A percentile compares a stretch with the other conserved stretches of the same genome.
Evolutionary conservation across 148 eudicot species (phyloP).

Genomic region (Arbutus unedo): DNA sequence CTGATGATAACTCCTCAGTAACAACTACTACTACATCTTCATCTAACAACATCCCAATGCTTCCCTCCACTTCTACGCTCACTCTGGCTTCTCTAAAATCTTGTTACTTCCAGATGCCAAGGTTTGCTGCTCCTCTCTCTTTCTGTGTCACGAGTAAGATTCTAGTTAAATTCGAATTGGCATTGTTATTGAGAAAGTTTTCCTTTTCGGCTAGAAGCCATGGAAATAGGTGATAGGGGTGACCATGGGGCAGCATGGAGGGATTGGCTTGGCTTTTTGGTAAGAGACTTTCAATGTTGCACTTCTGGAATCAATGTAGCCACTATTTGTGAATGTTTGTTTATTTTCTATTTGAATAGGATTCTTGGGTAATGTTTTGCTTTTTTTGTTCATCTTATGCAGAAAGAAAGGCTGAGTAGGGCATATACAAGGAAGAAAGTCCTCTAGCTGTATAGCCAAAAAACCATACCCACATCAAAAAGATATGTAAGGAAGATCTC

Average conservation of each 20-base stretch:
- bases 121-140: constrained; percentile 24
- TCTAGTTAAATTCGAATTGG: neutral
- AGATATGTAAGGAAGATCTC: constrained; percentile 53
- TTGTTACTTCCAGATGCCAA: constrained; percentile 50
- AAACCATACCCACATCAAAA: constrained; percentile 36
- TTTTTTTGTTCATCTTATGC: constrained; percentile 8
- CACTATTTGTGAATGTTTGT: neutral
- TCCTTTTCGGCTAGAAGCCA: constrained; percentile 61
- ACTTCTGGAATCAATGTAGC: constrained; percentile 32
- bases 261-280: constrained; percentile 39
- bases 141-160: neutral
- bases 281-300: constrained; percentile 13
- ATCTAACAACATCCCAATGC: constrained; percentile 32
- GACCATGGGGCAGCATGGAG: constrained; percentile 35
- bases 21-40: constrained; percentile 20
- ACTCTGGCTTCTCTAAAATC: constrained; percentile 8
- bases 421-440: constrained; percentile 31
- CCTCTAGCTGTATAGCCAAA: constrained; percentile 48
- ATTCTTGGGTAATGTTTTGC: constrained; percentile 20
- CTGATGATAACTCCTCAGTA: constrained; percentile 28
- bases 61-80: constrained; percentile 36
- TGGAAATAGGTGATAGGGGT: constrained; percentile 45
- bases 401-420: constrained; percentile 36
- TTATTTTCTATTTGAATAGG: constrained; percentile 1
- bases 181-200: constrained; percentile 27